phyloP scores from a whole-genome alignment of 148 eudicot genomes.

The Chenopodium berlandieri region DNA sequence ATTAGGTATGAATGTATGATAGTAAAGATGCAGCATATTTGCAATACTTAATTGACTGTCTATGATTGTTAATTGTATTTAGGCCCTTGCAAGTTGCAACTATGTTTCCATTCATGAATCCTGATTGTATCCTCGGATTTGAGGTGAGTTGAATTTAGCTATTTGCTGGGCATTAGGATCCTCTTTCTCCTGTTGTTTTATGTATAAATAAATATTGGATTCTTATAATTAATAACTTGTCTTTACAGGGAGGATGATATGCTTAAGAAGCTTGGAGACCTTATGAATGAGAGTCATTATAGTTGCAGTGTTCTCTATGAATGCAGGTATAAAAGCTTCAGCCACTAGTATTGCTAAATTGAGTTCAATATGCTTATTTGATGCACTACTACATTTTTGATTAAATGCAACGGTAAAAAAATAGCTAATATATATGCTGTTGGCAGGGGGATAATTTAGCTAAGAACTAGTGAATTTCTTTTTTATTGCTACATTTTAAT shows the following conservation, averaged over 20 bases:
- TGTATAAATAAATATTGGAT: neutral
- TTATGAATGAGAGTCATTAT: slow-evolving; percentile 90
- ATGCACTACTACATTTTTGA: too few species aligned
- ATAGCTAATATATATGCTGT: too few species aligned
- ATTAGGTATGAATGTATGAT: slow-evolving; percentile 48
- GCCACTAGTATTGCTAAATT: neutral
- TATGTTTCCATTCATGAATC: neutral
- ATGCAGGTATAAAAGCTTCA: slow-evolving; percentile 63
- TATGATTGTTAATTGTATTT: neutral
- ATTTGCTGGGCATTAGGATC: neutral
- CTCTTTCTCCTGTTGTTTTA: neutral
- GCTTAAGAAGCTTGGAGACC: slow-evolving; percentile 90
- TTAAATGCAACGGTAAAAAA: too few species aligned
- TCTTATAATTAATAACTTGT: slow-evolving; percentile 9
- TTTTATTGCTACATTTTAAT: too few species aligned
- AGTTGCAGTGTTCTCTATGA: slow-evolving; percentile 94
- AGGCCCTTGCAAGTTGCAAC: neutral
- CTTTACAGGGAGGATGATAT: slow-evolving; percentile 83
- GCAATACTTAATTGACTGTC: neutral
- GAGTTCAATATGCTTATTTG: neutral
- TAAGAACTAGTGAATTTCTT: too few species aligned
- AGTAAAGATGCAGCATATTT: too few species aligned
- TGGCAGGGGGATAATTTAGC: too few species aligned
- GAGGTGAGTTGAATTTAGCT: slow-evolving; percentile 44
- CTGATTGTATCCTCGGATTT: slow-evolving; percentile 51